These are phyloP conservation scores for Dryas alaskensis DNA, from an alignment of 306 rosid species.

Conservation along the genomic window DNA sequence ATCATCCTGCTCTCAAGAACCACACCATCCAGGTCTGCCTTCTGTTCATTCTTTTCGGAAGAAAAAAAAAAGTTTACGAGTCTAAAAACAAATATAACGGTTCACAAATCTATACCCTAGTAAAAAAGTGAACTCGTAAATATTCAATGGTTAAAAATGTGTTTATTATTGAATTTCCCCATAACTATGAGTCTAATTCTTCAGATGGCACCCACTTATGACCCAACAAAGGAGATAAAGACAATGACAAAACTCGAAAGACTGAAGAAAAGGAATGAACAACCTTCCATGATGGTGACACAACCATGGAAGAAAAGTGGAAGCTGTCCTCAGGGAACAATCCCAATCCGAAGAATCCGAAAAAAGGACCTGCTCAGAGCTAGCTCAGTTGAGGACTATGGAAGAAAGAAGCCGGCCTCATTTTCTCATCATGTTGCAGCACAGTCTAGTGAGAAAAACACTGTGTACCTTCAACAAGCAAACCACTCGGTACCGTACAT, in stretches of 20 bases:
- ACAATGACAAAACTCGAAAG: neutral
- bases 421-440: conserved; percentile 18
- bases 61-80: too few species aligned
- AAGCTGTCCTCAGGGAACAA: conserved; percentile 65
- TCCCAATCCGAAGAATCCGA: conserved; percentile 52
- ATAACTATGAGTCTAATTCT: too few species aligned
- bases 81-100: too few species aligned
- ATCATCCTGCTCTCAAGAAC: conserved; percentile 48
- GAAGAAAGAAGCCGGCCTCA: conserved; percentile 38
- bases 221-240: neutral
- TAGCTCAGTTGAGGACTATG: conserved; percentile 23
- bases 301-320: conserved; percentile 62
- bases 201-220: conserved; percentile 44
- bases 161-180: too few species aligned
- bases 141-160: too few species aligned
- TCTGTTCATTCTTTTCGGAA: too few species aligned
- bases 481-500: conserved; percentile 38
- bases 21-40: conserved; percentile 51
- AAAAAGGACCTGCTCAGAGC: conserved; percentile 39
- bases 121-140: too few species aligned
- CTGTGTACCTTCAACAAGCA: conserved; percentile 3
- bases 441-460: conserved; percentile 13
- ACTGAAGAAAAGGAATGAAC: neutral
- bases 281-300: conserved; percentile 19
- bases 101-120: too few species aligned